A percentile compares a stretch with the other conserved stretches of the same genome.
phyloP scores from a whole-genome alignment of 306 rosid species.

The Sphenostylis stenocarpa region DNA sequence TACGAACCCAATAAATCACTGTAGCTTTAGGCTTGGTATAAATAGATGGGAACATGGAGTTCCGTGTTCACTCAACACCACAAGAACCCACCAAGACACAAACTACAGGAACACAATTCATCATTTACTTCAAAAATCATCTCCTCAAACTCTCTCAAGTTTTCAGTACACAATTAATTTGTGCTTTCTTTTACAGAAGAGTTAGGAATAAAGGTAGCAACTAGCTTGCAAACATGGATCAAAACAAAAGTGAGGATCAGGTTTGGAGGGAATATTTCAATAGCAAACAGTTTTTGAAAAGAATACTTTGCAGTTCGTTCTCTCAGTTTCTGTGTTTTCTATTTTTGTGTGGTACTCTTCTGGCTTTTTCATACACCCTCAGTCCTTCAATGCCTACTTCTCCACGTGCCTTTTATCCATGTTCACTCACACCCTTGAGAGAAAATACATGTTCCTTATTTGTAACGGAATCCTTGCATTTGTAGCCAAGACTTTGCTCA shows the following conservation, averaged over 20 bases:
- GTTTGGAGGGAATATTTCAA: not conserved
- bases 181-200: not conserved
- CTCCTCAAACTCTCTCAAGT: not conserved
- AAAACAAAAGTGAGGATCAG: constrained; percentile 25
- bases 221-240: constrained; percentile 31
- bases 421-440: constrained; percentile 55
- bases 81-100: not conserved
- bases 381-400: constrained; percentile 55
- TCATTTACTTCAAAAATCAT: constrained; percentile 10
- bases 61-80: constrained; percentile 1
- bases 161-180: not conserved
- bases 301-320: constrained; percentile 33
- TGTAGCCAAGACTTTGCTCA: constrained; percentile 46
- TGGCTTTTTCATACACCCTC: constrained; percentile 41
- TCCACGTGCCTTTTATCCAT: constrained; percentile 52
- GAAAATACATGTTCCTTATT: constrained; percentile 70
- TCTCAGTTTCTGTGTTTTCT: constrained; percentile 45
- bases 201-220: not conserved
- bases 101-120: not conserved
- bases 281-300: constrained; percentile 34
- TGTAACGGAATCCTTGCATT: constrained; percentile 71
- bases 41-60: constrained; percentile 16
- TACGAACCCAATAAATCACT: not conserved
- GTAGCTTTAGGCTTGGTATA: constrained; percentile 32
- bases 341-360: constrained; percentile 42